These are phyloP conservation scores for Amanita pallidorosea DNA, from an alignment of 768 basidiomycete genomes.

Conservation along the genomic window DNA sequence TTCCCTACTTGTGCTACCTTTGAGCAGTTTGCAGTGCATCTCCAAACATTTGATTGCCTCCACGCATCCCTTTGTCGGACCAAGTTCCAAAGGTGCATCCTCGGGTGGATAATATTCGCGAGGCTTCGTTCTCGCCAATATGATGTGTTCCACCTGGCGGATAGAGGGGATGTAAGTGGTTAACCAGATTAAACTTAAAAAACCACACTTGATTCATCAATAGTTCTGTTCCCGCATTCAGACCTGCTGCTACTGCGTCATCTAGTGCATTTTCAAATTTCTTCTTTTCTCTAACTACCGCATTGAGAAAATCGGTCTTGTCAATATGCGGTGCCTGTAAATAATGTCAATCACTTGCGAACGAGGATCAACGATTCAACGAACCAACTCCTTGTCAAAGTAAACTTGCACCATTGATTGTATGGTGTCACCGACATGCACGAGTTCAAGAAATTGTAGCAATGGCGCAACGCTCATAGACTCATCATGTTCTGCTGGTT, in stretches of 20 bases:
- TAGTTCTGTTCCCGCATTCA: slow-evolving; percentile 93
- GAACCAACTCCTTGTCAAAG: slow-evolving; percentile 90
- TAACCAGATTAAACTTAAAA: not conserved
- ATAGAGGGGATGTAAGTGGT: not conserved
- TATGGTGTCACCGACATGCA: slow-evolving; percentile 95
- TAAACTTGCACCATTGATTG: slow-evolving; percentile 97
- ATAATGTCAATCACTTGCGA: not conserved
- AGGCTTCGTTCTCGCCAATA: slow-evolving; percentile 69
- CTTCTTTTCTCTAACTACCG: slow-evolving; percentile 93
- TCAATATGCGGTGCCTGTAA: slow-evolving; percentile 78
- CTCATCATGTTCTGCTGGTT: slow-evolving; percentile 77
- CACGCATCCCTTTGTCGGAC: slow-evolving; percentile 78
- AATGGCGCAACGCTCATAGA: slow-evolving; percentile 83
- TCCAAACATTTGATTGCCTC: slow-evolving; percentile 86
- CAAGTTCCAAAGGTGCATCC: slow-evolving; percentile 67
- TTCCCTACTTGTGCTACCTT: slow-evolving; percentile 91
- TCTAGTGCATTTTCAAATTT: slow-evolving; percentile 87
- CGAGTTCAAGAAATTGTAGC: slow-evolving; percentile 94
- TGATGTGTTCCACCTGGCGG: slow-evolving; percentile 82
- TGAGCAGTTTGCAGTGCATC: slow-evolving; percentile 83
- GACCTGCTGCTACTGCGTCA: slow-evolving; percentile 84
- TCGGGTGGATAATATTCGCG: slow-evolving; percentile 89
- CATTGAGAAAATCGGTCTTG: slow-evolving; percentile 86
- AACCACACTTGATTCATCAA: slow-evolving; percentile 79
- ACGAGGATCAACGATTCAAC: not conserved